phyloP scores from a whole-genome alignment of 2,329 filamentous ascomycete species.

The Exutisphaerella laricina region DNA sequence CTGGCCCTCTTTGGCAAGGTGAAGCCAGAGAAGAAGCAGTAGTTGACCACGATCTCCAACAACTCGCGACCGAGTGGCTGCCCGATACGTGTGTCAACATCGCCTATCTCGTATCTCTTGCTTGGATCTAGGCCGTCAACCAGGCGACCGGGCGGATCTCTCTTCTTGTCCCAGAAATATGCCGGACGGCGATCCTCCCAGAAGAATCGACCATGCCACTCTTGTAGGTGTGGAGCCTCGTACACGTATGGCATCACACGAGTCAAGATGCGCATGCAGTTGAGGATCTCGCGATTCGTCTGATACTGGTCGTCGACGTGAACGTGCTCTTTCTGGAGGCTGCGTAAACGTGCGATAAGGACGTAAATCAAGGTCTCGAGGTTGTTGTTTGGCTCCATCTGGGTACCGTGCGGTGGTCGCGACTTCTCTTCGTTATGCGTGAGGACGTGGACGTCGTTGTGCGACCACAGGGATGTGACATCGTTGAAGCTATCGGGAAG shows the following conservation, averaged over 20 bases:
- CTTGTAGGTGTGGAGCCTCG: constrained; percentile 73
- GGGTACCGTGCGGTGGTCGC: constrained; percentile 63
- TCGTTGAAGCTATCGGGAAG: constrained; percentile 93
- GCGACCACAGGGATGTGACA: constrained; percentile 91
- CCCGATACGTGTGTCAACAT: constrained; percentile 56
- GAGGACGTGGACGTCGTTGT: constrained; percentile 44
- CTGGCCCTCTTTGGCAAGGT: constrained; percentile 59
- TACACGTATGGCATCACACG: constrained; percentile 86
- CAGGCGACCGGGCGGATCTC: constrained; percentile 26
- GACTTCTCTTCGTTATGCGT: constrained; percentile 56
- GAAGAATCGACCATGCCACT: constrained; percentile 92
- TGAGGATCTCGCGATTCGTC: constrained; percentile 80
- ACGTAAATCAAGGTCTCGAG: constrained; percentile 32
- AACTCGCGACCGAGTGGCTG: constrained; percentile 90
- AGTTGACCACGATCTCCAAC: constrained; percentile 79
- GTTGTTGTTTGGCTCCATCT: constrained; percentile 29
- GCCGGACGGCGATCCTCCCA: constrained; percentile 51
- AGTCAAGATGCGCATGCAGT: constrained; percentile 88
- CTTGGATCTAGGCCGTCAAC: constrained; percentile 37
- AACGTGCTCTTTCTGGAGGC: constrained; percentile 18
- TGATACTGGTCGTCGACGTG: constrained; percentile 62
- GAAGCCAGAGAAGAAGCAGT: constrained; percentile 87
- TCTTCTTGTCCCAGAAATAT: constrained; percentile 26
- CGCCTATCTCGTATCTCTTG: constrained; percentile 48
- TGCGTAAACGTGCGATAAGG: constrained; percentile 24